A percentile compares a stretch with the other conserved stretches of the same genome.
These are phyloP conservation scores for Candida multigemmis DNA, from an alignment of 805 yeast genomes.

Conservation along the genomic window DNA sequence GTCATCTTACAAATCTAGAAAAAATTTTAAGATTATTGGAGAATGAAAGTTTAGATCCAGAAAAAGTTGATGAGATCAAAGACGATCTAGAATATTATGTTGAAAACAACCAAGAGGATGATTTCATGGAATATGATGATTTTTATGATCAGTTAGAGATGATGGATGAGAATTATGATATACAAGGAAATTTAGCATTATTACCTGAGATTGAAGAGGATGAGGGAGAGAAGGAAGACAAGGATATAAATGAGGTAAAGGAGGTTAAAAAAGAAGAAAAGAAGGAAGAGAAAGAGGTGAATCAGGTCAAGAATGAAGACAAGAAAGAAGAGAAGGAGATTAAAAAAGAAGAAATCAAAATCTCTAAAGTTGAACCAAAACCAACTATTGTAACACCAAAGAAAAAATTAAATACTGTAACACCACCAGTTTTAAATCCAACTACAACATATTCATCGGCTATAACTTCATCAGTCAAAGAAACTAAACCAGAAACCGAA, in stretches of 20 bases:
- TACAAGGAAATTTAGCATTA: slow-evolving; percentile 12
- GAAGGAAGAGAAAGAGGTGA: slow-evolving; percentile 7
- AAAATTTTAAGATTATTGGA: slow-evolving; percentile 67
- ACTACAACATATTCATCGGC: slow-evolving; percentile 1
- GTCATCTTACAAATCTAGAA: slow-evolving; percentile 75
- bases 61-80: slow-evolving; percentile 62
- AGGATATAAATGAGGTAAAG: slow-evolving; percentile 2
- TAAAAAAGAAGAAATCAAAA: slow-evolving; percentile 3
- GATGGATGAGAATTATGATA: slow-evolving; percentile 33
- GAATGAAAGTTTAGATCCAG: slow-evolving; percentile 73
- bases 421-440: slow-evolving; percentile 6
- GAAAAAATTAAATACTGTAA: slow-evolving; percentile 3
- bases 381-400: slow-evolving; percentile 1
- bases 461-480: slow-evolving; percentile 1
- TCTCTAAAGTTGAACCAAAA: slow-evolving; percentile 2
- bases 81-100: slow-evolving; percentile 92
- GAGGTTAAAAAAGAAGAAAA: slow-evolving; percentile 3
- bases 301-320: slow-evolving; percentile 1
- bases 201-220: slow-evolving; percentile 8
- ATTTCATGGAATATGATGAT: slow-evolving; percentile 88
- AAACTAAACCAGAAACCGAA: too few relatives aligned
- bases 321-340: slow-evolving; percentile 2
- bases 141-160: slow-evolving; percentile 82
- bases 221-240: slow-evolving; percentile 5
- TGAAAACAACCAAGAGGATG: slow-evolving; percentile 87